Evolutionary conservation across 1,284 basidiomycete species (phyloP).

Genomic region (Melampsora occidentalis): DNA sequence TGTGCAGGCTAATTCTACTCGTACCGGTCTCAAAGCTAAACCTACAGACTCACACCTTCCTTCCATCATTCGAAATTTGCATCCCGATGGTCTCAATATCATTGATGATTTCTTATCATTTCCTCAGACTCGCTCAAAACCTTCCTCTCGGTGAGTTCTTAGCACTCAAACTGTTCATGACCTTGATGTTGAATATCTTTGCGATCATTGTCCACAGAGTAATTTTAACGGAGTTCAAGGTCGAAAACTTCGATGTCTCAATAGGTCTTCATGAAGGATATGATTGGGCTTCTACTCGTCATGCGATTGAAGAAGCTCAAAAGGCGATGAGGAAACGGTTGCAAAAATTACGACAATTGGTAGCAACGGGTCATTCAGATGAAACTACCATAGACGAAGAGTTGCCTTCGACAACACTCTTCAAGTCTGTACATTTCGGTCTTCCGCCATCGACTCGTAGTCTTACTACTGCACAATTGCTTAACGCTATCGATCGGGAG

Average conservation of each 20-base stretch:
- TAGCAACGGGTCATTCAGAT: conserved; percentile 90
- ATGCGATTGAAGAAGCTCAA: conserved; percentile 79
- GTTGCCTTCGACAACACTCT: conserved; percentile 68
- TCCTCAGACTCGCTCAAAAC: conserved; percentile 3
- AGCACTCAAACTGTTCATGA: not conserved
- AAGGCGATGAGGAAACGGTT: conserved; percentile 80
- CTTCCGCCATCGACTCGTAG: conserved; percentile 63
- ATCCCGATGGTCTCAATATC: conserved; percentile 9
- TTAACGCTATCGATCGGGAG: conserved; percentile 82
- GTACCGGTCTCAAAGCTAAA: not conserved
- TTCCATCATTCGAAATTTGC: conserved; percentile 20
- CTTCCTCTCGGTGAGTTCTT: conserved; percentile 20
- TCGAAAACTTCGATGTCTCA: conserved; percentile 65
- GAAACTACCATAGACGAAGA: conserved; percentile 66
- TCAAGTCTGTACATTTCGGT: conserved; percentile 90
- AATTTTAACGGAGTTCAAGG: conserved; percentile 24
- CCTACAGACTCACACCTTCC: not conserved
- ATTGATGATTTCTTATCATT: conserved; percentile 38
- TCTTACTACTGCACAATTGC: conserved; percentile 69
- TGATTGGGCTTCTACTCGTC: conserved; percentile 83
- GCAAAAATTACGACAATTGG: conserved; percentile 84
- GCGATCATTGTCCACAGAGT: conserved; percentile 7
- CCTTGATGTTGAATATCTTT: not conserved
- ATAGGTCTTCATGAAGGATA: conserved; percentile 84
- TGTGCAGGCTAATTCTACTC: conserved; percentile 10